A percentile compares a stretch with the other conserved stretches of the same genome.
These are phyloP conservation scores for Aureobasidium sp. DNA, from an alignment of 2,329 filamentous ascomycete genomes.

Conservation along the genomic window DNA sequence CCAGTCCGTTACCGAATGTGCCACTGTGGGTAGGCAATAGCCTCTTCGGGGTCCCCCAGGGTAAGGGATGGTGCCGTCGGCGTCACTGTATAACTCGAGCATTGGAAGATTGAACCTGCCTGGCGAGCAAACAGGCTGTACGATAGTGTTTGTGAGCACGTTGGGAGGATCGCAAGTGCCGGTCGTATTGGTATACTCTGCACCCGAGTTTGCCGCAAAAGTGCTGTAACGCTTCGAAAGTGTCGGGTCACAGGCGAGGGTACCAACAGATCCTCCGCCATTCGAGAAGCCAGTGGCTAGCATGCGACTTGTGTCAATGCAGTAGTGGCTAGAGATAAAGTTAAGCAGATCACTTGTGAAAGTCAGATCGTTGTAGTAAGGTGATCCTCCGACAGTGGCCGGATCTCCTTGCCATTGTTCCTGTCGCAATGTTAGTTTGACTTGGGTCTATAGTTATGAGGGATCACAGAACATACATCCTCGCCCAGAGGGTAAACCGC, in stretches of 20 bases:
- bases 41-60: constrained; percentile 21
- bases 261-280: constrained; percentile 42
- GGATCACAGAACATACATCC: constrained; percentile 31
- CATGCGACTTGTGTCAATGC: constrained; percentile 37
- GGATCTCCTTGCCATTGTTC: constrained; percentile 37
- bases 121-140: constrained; percentile 18
- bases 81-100: constrained; percentile 37
- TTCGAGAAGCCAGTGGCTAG: constrained; percentile 46
- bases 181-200: constrained; percentile 31
- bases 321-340: constrained; percentile 30
- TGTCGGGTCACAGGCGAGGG: constrained; percentile 39
- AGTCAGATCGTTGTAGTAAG: constrained; percentile 30
- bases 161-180: constrained; percentile 17
- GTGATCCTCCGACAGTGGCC: constrained; percentile 25
- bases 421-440: constrained; percentile 26
- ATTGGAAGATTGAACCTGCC: constrained; percentile 27
- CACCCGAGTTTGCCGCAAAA: constrained; percentile 41
- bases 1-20: constrained; percentile 27
- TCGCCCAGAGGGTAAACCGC: constrained; percentile 38
- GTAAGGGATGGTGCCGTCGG: constrained; percentile 34
- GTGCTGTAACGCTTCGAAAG: constrained; percentile 38
- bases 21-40: constrained; percentile 9
- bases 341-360: constrained; percentile 36
- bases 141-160: constrained; percentile 20
- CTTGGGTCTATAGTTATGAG: constrained; percentile 32